These are phyloP conservation scores for Malassezia psittaci DNA, from an alignment of 1,284 basidiomycete species.

Conservation along the genomic window DNA sequence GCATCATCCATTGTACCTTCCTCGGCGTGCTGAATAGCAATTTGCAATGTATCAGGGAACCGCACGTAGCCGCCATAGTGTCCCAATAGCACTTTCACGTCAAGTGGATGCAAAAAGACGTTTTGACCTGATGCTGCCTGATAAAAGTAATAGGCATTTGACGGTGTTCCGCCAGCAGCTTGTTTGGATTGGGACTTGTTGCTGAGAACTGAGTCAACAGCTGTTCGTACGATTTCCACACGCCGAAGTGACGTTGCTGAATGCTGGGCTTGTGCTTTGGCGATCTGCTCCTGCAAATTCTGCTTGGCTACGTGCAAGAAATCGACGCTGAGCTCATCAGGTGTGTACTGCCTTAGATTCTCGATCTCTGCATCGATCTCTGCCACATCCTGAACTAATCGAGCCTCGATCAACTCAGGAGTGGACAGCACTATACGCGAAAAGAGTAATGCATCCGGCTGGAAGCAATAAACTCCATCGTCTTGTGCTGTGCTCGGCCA, in stretches of 20 bases:
- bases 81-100: constrained; percentile 81
- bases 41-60: constrained; percentile 71
- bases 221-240: background rate
- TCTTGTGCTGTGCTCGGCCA: constrained; percentile 57
- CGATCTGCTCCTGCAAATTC: constrained; percentile 39
- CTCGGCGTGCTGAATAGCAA: constrained; percentile 67
- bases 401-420: constrained; percentile 61
- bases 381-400: constrained; percentile 65
- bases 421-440: constrained; percentile 94
- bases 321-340: constrained; percentile 65
- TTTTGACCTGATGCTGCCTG: constrained; percentile 84
- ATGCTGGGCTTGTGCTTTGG: constrained; percentile 11
- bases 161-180: background rate
- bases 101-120: constrained; percentile 86
- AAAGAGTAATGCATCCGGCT: constrained; percentile 78
- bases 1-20: constrained; percentile 71
- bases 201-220: background rate
- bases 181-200: background rate
- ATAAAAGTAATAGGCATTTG: constrained; percentile 70
- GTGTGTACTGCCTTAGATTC: constrained; percentile 50
- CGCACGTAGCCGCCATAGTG: constrained; percentile 71
- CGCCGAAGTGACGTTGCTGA: background rate
- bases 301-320: constrained; percentile 65
- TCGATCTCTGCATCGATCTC: constrained; percentile 58
- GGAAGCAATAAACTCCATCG: constrained; percentile 26